These are phyloP conservation scores for Marsdenia floribunda DNA, from an alignment of 257 asterid genomes.

Conservation along the genomic window DNA sequence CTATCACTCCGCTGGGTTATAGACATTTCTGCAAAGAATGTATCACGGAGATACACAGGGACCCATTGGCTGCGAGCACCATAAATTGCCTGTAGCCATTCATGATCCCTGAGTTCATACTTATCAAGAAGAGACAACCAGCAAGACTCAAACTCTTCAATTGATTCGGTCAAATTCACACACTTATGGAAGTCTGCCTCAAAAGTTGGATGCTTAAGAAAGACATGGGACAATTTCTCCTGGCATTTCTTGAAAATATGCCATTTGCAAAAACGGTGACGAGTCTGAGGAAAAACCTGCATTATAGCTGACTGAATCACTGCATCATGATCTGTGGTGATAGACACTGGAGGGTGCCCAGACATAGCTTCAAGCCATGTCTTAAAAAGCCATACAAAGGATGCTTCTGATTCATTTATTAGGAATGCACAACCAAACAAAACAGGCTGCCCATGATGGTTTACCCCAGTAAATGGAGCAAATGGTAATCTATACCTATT, in stretches of 20 bases:
- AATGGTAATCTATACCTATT: slow-evolving; percentile 92
- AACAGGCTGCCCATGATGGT: slow-evolving; percentile 95
- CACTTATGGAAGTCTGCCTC: slow-evolving; percentile 84
- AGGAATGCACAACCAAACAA: slow-evolving; percentile 92
- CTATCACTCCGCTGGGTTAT: slow-evolving; percentile 76
- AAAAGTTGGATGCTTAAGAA: slow-evolving; percentile 67
- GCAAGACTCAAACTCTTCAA: slow-evolving; percentile 77
- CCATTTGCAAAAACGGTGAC: slow-evolving; percentile 98
- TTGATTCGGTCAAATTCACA: slow-evolving; percentile 73
- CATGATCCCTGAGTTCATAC: slow-evolving; percentile 65
- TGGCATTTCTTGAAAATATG: slow-evolving; percentile 92
- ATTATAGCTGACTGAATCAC: slow-evolving; percentile 68
- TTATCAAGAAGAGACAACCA: slow-evolving; percentile 78
- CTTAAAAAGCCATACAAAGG: slow-evolving; percentile 79
- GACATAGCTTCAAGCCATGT: slow-evolving; percentile 94
- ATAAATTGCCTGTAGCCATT: slow-evolving; percentile 70
- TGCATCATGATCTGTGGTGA: slow-evolving; percentile 83
- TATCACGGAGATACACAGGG: slow-evolving; percentile 76
- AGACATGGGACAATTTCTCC: slow-evolving; percentile 74
- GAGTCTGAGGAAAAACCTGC: slow-evolving; percentile 74
- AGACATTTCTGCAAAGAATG: slow-evolving; percentile 95
- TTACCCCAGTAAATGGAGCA: slow-evolving; percentile 91
- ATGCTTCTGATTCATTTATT: slow-evolving; percentile 83
- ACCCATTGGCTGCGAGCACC: slow-evolving; percentile 86
- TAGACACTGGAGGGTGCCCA: slow-evolving; percentile 62